Percentiles rank a stretch among this genome's conserved stretches.
Evolutionary conservation across 129 eudicot species (phyloP).

Genomic region (Ambrosia artemisiifolia): DNA sequence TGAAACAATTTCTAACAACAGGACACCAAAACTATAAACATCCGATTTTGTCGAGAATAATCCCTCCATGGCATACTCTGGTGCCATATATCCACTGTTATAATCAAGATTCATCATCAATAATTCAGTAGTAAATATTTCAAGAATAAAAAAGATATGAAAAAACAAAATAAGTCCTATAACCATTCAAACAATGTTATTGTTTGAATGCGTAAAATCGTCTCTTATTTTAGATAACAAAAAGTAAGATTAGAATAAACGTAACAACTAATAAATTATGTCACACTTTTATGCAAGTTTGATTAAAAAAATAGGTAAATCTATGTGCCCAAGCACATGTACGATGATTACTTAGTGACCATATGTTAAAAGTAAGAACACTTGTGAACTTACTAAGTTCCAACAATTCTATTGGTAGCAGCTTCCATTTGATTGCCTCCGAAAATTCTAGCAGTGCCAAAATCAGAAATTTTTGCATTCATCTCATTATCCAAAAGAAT

Average conservation of each 20-base stretch:
- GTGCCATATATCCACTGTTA: constrained; percentile 46
- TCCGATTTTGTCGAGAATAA: constrained; percentile 34
- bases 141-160: neutral
- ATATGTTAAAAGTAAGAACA: neutral
- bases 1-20: constrained; percentile 24
- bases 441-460: constrained; percentile 48
- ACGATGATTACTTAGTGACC: neutral
- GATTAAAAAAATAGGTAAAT: too few relatives aligned
- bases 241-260: too few relatives aligned
- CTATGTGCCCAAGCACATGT: too few relatives aligned
- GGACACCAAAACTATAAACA: constrained; percentile 40
- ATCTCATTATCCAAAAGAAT: constrained; percentile 38
- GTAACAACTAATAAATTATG: too few relatives aligned
- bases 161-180: neutral
- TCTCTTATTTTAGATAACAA: too few relatives aligned
- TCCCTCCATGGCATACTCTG: constrained; percentile 40
- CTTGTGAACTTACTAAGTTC: constrained; percentile 40
- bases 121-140: neutral
- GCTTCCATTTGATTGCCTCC: constrained; percentile 32
- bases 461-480: constrained; percentile 49
- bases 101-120: neutral
- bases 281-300: too few relatives aligned
- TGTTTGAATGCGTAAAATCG: too few relatives aligned
- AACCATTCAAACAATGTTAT: too few relatives aligned
- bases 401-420: constrained; percentile 40